Percentiles rank a stretch among this genome's conserved stretches.
These are phyloP conservation scores for Hyphodiscus hymeniophilus DNA, from an alignment of 495 filamentous ascomycete species.

Conservation along the genomic window DNA sequence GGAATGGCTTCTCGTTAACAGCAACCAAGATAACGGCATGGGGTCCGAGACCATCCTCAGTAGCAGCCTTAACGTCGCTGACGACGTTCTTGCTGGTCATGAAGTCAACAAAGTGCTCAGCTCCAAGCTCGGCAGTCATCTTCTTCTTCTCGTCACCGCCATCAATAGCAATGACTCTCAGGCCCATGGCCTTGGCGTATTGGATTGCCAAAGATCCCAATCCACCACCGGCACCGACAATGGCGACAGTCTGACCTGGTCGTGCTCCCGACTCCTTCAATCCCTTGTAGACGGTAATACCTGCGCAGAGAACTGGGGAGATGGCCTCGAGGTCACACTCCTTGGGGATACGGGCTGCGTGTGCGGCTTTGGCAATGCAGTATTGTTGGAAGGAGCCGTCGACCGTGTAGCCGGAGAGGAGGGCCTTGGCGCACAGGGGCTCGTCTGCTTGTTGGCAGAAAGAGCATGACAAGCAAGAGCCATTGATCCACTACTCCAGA, in stretches of 20 bases:
- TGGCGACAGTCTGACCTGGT: conserved; percentile 72
- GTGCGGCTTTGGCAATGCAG: conserved; percentile 73
- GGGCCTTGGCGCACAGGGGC: conserved; percentile 63
- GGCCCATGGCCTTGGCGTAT: conserved; percentile 85
- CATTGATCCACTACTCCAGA: conserved; percentile 63
- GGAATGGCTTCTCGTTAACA: conserved; percentile 83
- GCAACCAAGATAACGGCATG: conserved; percentile 84
- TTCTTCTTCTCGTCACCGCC: conserved; percentile 67
- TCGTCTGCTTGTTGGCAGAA: conserved; percentile 70
- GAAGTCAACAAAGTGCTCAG: conserved; percentile 71
- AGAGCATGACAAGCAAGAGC: conserved; percentile 65
- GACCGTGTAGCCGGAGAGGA: conserved; percentile 82
- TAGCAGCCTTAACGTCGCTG: conserved; percentile 68
- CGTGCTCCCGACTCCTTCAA: conserved; percentile 71
- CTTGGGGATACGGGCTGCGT: conserved; percentile 73
- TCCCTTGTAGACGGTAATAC: conserved; percentile 91
- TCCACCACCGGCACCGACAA: conserved; percentile 85
- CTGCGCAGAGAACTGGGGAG: conserved; percentile 77
- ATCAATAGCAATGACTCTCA: conserved; percentile 71
- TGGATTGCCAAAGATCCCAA: conserved; percentile 76
- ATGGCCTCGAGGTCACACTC: conserved; percentile 65
- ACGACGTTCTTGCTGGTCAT: conserved; percentile 64
- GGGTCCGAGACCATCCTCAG: conserved; percentile 70
- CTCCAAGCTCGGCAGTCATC: conserved; percentile 61
- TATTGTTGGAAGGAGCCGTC: conserved; percentile 94